phyloP scores from a whole-genome alignment of 2,329 filamentous ascomycete genomes.

The Rhynchosporium graminicola region DNA sequence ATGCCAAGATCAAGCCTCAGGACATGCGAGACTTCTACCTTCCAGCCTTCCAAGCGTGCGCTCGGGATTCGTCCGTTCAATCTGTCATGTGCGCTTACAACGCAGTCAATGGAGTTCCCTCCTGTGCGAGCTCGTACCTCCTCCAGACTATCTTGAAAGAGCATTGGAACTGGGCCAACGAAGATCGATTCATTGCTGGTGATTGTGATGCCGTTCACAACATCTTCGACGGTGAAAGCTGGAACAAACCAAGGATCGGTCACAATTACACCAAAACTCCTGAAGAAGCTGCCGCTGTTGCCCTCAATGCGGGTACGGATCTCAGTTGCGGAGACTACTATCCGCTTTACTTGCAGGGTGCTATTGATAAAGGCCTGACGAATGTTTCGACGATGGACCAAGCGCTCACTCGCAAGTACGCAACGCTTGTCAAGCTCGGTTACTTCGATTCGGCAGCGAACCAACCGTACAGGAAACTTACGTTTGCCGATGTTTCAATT shows the following conservation, averaged over 20 bases:
- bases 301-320: conserved; percentile 31
- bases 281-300: conserved; percentile 25
- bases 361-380: conserved; percentile 20
- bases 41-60: conserved; percentile 65
- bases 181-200: conserved; percentile 56
- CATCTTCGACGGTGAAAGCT: conserved; percentile 41
- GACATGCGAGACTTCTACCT: conserved; percentile 70
- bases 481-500: conserved; percentile 45
- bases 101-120: conserved; percentile 64
- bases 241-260: neutral
- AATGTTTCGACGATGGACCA: conserved; percentile 48
- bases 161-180: conserved; percentile 63
- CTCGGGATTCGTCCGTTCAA: conserved; percentile 54
- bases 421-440: conserved; percentile 55
- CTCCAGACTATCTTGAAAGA: conserved; percentile 63
- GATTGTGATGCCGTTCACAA: conserved; percentile 59
- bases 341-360: conserved; percentile 16
- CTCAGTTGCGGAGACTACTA: conserved; percentile 31
- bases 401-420: conserved; percentile 54
- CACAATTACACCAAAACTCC: conserved; percentile 42
- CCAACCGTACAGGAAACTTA: conserved; percentile 52
- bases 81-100: conserved; percentile 67
- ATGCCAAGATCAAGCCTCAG: conserved; percentile 58
- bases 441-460: conserved; percentile 52
- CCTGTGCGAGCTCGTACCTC: conserved; percentile 63